A percentile compares a stretch with the other conserved stretches of the same genome.
phyloP scores from a whole-genome alignment of 257 asterid genomes.

The Primulina tabacum region DNA sequence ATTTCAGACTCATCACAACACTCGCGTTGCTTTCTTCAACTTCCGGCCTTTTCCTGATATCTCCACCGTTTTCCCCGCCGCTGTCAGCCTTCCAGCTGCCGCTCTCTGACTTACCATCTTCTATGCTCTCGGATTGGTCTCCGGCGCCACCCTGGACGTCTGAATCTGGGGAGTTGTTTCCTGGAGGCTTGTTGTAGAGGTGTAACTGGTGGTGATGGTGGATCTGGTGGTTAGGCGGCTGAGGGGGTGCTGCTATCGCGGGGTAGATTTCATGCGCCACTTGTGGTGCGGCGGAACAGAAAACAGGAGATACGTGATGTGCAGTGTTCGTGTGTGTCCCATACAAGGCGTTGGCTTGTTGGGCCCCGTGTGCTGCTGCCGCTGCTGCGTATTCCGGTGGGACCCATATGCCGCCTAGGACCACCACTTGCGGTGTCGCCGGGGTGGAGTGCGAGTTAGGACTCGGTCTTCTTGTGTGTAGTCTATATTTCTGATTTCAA shows the following conservation, averaged over 20 bases:
- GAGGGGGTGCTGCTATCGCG: constrained; percentile 40
- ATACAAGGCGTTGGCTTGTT: constrained; percentile 47
- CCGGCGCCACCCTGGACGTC: constrained; percentile 49
- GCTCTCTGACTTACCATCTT: constrained; percentile 85
- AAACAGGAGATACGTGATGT: constrained; percentile 45
- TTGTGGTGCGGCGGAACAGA: constrained; percentile 37
- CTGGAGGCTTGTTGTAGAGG: constrained; percentile 44
- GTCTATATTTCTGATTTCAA: constrained; percentile 74
- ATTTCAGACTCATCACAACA: constrained; percentile 53
- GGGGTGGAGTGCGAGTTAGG: constrained; percentile 76
- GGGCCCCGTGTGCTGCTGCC: constrained; percentile 58
- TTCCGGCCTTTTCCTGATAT: constrained; percentile 38
- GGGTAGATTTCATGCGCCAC: constrained; percentile 56
- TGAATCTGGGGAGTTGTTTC: constrained; percentile 58
- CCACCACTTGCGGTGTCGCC: constrained; percentile 66
- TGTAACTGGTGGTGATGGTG: constrained; percentile 58
- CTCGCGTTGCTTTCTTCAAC: constrained; percentile 61
- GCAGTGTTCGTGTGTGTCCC: constrained; percentile 52
- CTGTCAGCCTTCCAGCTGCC: constrained; percentile 87
- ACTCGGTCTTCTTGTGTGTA: constrained; percentile 95
- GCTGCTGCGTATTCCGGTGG: constrained; percentile 82
- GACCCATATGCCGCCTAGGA: constrained; percentile 93
- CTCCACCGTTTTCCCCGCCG: constrained; percentile 58
- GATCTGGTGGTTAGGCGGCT: constrained; percentile 42
- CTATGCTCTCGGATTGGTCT: constrained; percentile 75